Evolutionary conservation across 768 basidiomycete genomes (phyloP), one percentile per base, ranked within the genome.

Genomic region (Tephrocybe sp.): DNA sequence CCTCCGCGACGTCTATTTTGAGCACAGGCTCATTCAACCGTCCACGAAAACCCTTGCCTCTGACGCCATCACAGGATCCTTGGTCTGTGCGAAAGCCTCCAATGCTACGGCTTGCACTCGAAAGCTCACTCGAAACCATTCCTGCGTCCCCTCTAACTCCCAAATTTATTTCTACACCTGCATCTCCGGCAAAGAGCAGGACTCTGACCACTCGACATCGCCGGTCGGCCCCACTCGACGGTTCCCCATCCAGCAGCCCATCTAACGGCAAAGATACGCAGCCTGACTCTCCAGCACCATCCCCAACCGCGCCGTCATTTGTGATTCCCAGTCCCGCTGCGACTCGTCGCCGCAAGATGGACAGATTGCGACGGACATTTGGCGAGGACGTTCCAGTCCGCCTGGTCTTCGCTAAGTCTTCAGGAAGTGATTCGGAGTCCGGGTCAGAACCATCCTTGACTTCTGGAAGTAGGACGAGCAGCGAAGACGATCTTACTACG

Each of bases 311-410:
- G 26, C 71, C 73, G 4, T 59, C 63, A 1, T 75, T 79, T 62
- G 58, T 58, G 20, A 71, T 80, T 33, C 70, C 78, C 14, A 72
- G 76, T 39, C 70, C 76, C 1, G 74, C 78, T 6, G 58, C 73
- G 3, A 69, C 73, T 14, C 75, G 82, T 20, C 74, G 78, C 41
- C 68, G 72, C 57, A 88, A 86, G 65, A 80, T 89, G 74, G 84
- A 85, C 43, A 73, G 80, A 26, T 68, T 89, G 44, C 73, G 80
- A 45, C 79, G 75, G 59, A 83, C 69, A 57, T 74, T 89, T 2
- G 87, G 87, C 0, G 74, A 85, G 17, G 80, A 76, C 23, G 80
- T 88, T 18, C 87, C 86, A 6, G 56, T 76, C 1, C 73, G 79
- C 32, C 74, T 86, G 25, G 80, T 88, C 44, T 87, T 86, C 65